Percentiles rank a stretch among this genome's conserved stretches.
These are phyloP conservation scores for Zizania palustris DNA, from an alignment of 202 grass and related monocot species.

Conservation along the genomic window DNA sequence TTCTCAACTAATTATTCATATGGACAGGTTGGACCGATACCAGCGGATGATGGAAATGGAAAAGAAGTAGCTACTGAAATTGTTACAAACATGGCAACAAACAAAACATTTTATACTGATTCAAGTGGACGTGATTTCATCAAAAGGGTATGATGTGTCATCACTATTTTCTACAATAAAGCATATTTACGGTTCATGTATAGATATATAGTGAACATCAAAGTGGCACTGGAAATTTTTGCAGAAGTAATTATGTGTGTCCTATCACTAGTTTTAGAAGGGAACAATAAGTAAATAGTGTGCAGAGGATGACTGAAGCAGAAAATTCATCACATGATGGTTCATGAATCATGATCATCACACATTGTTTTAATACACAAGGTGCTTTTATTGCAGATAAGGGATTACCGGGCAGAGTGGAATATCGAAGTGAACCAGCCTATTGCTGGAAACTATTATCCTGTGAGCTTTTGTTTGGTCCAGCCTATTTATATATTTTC, in stretches of 20 bases:
- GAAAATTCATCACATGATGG: not conserved
- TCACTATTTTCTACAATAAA: not conserved
- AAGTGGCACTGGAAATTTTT: not conserved
- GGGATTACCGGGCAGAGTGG: constrained; percentile 91
- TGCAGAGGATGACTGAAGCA: not conserved
- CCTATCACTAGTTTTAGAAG: not conserved
- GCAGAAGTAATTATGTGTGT: constrained; percentile 1
- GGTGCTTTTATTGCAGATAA: constrained; percentile 58
- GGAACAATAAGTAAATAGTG: constrained; percentile 11
- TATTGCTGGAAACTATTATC: constrained; percentile 96
- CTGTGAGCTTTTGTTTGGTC: constrained; percentile 58
- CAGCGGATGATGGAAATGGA: constrained; percentile 74
- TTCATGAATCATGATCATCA: not conserved
- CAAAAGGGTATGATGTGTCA: constrained; percentile 66
- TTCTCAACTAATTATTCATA: constrained; percentile 33
- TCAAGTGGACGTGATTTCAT: constrained; percentile 97
- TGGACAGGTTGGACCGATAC: constrained; percentile 86
- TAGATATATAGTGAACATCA: not conserved
- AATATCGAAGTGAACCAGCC: constrained; percentile 88
- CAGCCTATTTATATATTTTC: constrained; percentile 19
- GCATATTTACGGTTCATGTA: constrained; percentile 7
- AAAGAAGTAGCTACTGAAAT: constrained; percentile 88
- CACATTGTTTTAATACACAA: constrained; percentile 10
- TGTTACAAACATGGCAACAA: constrained; percentile 72
- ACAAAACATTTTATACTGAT: constrained; percentile 94